Evolutionary conservation across 306 rosid species (phyloP), one percentile per base, ranked within the genome.

Genomic region (Rosa rugosa): DNA sequence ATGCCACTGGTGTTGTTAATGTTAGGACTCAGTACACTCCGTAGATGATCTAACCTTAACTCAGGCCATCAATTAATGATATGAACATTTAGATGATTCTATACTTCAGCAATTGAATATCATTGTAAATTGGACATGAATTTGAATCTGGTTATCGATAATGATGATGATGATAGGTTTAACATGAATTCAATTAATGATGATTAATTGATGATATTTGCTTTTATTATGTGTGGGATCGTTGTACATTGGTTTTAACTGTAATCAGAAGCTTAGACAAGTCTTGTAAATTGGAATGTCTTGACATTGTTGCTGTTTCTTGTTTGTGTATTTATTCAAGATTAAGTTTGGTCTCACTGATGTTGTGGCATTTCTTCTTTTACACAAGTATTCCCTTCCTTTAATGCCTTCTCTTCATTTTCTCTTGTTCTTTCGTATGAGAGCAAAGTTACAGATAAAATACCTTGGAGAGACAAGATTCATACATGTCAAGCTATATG

Each of bases 221-320:
- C 85, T 82, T 79, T 69, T 79, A 46, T 75, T 66, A 77, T 42
- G 79, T 83, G 42, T 84, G 78, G 82, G 82, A 59, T 84, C 83
- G 10, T 27, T 86, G 89, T 90, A 89, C 87, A 77, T 81, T 81
- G 78, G 81, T 70, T 23, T 70, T 76, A 84, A 79, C 82, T 66
- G 50, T 80, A 83, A n/a, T n/a, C n/a, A n/a, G n/a, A n/a, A n/a
- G n/a, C n/a, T n/a, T n/a, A n/a, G n/a, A n/a, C 89, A 75, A 69
- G 82, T 82, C 36, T 71, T 87, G 83, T 88, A 81, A 80, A 87
- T 63, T 70, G 72, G 72, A 76, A 64, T 51, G 54, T 79, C 65
- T 67, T 38, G 64, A 75, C 73, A 60, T 76, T 16, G 80, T 27
- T 49, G 69, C 5, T 31, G 42, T 56, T 73, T 73, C 23, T 56